Percentiles rank a stretch among this genome's conserved stretches.
Evolutionary conservation across 345 rosid genomes (phyloP).

Genomic region (Moringa oleifera): DNA sequence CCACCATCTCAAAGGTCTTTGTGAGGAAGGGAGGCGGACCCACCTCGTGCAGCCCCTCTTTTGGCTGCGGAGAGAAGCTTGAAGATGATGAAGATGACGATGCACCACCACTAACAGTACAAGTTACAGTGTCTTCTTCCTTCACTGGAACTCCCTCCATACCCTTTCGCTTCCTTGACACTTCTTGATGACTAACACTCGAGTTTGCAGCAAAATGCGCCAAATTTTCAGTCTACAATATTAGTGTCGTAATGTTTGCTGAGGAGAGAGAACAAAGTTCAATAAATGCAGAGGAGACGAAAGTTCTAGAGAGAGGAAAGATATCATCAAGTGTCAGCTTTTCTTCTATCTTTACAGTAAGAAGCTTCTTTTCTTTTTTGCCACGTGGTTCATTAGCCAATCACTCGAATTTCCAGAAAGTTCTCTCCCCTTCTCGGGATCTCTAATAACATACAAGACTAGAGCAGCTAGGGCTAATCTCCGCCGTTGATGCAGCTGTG

Average conservation of each 20-base stretch:
- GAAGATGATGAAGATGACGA: conserved; percentile 39
- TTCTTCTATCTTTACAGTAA: no score
- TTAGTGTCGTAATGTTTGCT: neutral
- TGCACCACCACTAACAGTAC: conserved; percentile 3
- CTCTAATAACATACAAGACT: no score
- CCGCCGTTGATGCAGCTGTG: no score
- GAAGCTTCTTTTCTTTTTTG: no score
- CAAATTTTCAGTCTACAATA: no score
- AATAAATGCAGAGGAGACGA: neutral
- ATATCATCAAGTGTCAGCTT: no score
- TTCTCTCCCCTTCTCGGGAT: no score
- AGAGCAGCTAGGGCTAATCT: no score
- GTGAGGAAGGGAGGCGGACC: conserved; percentile 80
- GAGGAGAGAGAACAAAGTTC: neutral
- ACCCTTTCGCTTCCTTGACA: neutral
- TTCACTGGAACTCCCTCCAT: conserved; percentile 30
- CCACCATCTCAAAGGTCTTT: conserved; percentile 69
- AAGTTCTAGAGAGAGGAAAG: neutral
- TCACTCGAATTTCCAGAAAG: no score
- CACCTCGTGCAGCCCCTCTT: conserved; percentile 60
- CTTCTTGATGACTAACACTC: neutral
- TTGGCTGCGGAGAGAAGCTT: conserved; percentile 50
- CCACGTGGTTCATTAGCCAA: no score
- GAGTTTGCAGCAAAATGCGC: neutral
- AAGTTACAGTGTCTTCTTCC: conserved; percentile 45